Evolutionary conservation across 352 stramenopile species (phyloP).

Genomic region (Phytophthora capsici): DNA sequence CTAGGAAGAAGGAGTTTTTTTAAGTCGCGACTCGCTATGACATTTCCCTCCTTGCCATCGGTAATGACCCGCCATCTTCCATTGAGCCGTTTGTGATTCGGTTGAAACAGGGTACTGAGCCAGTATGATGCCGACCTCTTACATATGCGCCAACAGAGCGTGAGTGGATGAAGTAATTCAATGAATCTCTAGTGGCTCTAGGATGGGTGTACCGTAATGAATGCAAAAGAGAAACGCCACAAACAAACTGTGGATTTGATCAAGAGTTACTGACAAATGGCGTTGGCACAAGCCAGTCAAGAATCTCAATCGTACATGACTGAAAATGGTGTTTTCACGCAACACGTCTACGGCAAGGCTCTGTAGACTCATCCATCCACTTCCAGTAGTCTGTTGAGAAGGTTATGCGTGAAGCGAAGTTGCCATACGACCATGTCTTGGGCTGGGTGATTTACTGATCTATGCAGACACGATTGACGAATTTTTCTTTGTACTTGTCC

Average conservation of each 20-base stretch:
- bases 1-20: neutral
- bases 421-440: no score
- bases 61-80: neutral
- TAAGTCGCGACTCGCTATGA: neutral
- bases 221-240: neutral
- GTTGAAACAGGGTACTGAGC: neutral
- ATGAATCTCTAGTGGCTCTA: neutral
- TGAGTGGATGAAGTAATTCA: neutral
- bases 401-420: no score
- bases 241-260: slow-evolving; percentile 6
- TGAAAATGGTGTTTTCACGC: no score
- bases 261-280: slow-evolving; percentile 1
- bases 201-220: neutral
- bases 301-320: neutral
- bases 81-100: neutral
- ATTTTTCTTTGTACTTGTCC: no score
- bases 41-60: neutral
- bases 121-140: neutral
- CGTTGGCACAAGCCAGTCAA: neutral
- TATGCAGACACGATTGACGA: no score
- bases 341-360: no score
- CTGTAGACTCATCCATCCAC: no score
- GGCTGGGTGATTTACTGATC: no score
- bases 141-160: neutral
- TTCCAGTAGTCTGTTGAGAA: no score